Evolutionary conservation across 371 early-diverging fungal genomes (phyloP), one percentile per base, ranked within the genome.

Genomic region (Mucor saturninus): DNA sequence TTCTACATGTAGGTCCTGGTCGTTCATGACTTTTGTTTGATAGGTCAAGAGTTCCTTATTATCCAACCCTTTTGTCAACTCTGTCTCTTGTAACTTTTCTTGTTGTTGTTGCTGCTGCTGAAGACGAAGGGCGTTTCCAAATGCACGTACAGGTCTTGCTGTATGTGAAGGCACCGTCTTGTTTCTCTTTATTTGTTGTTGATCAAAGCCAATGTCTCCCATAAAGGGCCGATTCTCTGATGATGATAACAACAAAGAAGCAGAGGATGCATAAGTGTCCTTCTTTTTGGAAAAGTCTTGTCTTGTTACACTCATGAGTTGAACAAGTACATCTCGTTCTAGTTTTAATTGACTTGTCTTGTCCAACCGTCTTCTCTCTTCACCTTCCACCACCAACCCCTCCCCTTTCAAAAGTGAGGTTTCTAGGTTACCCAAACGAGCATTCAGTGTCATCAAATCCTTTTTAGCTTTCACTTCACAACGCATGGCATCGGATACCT

Each of bases 1-100:
- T n/a, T 87, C 87, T 8, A 94, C 80, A 56, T 87, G 85, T 14
- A 75, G 65, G 62, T 96, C 95, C 61, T 97, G 97, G 31, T 89
- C 85, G 32, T 80, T 67, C 91, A 97, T 92, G 51, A 87, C 76
- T 40, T 85, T 75, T 26, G 81, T 72, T 69, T 97, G 97, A 53
- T 93, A 80, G 21, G 86, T 62, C 26, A 96, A 49, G 21, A 97
- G 61, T 3, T 87, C 90, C 26, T 80, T 76, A 65, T 90, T 93
- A 61, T 91, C 91, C 42, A 91, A 74, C 8, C 85, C 85, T 7
- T 88, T 80, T 0, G 94, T 94, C 62, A 79, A 73, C 43, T 89
- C 86, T 7, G 93, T 93, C 65, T 94, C 94, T 45, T 58, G 57
- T 29, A 68, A 43, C 45, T 21, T 21, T 21, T 21, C 21, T 21